Evolutionary conservation across 2,329 filamentous ascomycete species (phyloP), one percentile per base, ranked within the genome.

Genomic region (Alternaria metachromatica): DNA sequence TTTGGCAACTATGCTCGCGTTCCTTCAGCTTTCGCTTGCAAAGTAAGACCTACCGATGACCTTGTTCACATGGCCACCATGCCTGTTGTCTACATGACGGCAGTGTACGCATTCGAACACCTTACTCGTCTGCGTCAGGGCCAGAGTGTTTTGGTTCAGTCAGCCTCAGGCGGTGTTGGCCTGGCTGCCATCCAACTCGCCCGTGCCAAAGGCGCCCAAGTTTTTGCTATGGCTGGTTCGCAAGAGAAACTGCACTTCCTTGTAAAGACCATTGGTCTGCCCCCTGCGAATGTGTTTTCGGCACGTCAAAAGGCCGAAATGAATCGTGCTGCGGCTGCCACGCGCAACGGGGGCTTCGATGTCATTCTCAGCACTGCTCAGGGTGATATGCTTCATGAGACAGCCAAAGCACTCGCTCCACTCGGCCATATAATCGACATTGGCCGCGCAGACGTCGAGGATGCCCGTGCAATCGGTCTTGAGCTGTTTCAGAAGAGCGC

Each of bases 351-450:
- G 7, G 77, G 77, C 18, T 74, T 79, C 13, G 71, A 79, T 64
- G 71, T 78, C 5, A 66, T 77, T n/a, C 62, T 79, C 45, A 77
- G 77, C 61, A 54, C 33, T 37, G 33, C 33, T n/a, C 33, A 37
- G 33, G 33, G 33, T 37, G 44, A 46, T 18, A 21, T 46, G 44
- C 44, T 46, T 11, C 21, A 46, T 23, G 44, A 46, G 11, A 21
- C 44, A 13, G 21, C 21, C 18, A 46, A 46, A 46, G 21, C 21
- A 23, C 44, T 78, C 18, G 76, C 76, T 7, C 63, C 64, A 7
- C 70, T 78, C 0, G 86, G 82, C 81, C 66, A 77, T 20, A 58
- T 73, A 18, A 67, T 75, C 49, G 68, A 73, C 13, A 57, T 74
- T 6, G 70, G 70, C 11, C 56, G 68, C 21, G 6, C 67, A 1